Conservation (phyloP, 2,329 filamentous ascomycete genomes). For the Monosporascus sp. region DNA sequence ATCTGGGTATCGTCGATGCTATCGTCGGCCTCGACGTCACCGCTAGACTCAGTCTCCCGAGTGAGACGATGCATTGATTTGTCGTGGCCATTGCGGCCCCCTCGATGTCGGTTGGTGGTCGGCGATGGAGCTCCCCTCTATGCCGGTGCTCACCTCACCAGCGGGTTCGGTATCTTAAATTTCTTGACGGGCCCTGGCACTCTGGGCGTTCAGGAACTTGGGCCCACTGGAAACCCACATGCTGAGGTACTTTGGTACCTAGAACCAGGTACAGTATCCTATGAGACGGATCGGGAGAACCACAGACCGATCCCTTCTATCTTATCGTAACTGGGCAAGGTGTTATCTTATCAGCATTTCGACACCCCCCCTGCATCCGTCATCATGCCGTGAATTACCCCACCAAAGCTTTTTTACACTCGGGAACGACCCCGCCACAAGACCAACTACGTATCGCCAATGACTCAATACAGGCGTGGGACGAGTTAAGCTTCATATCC, state of each 20-base stretch:
- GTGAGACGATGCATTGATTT: slow-evolving; percentile 48
- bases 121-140: not conserved
- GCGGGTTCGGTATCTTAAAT: slow-evolving; percentile 4
- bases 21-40: slow-evolving; percentile 36
- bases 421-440: slow-evolving; percentile 11
- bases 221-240: too few species aligned
- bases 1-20: slow-evolving; percentile 39
- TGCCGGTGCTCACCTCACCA: not conserved
- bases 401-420: not conserved
- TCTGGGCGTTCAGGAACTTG: not conserved
- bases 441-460: not conserved
- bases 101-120: slow-evolving; percentile 6
- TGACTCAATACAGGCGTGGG: not conserved
- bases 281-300: too few species aligned
- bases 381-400: not conserved
- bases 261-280: too few species aligned
- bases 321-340: too few species aligned
- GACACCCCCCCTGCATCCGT: too few species aligned
- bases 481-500: not conserved
- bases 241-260: too few species aligned
- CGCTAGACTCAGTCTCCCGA: slow-evolving; percentile 45
- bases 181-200: slow-evolving; percentile 14
- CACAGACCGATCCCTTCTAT: too few species aligned
- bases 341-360: too few species aligned
- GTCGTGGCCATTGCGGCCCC: slow-evolving; percentile 42